Base-by-base conservation (phyloP, 108 stramenopile species). In the Cyclotella choctawhatcheeana region DNA sequence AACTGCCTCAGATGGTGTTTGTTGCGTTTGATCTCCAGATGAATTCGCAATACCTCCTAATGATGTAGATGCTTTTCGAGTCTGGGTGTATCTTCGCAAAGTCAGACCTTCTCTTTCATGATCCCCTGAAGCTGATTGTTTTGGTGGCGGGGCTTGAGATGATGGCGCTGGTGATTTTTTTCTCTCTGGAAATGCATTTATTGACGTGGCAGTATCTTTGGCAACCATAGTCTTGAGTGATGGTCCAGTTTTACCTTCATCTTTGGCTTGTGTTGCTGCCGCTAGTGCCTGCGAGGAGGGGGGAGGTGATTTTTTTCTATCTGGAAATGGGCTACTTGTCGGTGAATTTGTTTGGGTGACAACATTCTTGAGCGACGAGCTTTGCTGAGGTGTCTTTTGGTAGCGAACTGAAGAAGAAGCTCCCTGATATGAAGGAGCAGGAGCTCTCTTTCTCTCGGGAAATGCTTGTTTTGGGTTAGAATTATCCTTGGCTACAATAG, bases 141-240 rank as follows among this genome's bases (percentile, higher is more conserved):
- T 63, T 1, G 51, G 54, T 14, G 67, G 25, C 30, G 52, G 34
- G 2, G 67, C 33, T 16, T 67, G 67, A 18, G 64, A 65, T 5
- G 64, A 65, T 2, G 64, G 64, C 5, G 64, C 1, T 21, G 26
- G 50, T 1, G 45, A 10, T 2, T 14, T 31, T 21, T 45, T 29
- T 43, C 32, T 53, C 7, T 47, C 67, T 7, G 67, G 67, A 43
- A 67, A 48, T 24, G 63, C 3, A 44, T 24, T 45, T 24, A 4
- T 22, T 43, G 44, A 17, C 17, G 60, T 40, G 2, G 60, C 0
- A 3, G 60, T 22, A 20, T 61, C 60, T 61, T 37, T 40, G 60
- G 43, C 22, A 8, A 44, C 27, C 8, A 44, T 25, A 5, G 33
- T 61, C 21, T 24, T 44, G 2, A 31, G 43, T 6, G 44, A 18